These are phyloP conservation scores for Elasticomyces elasticus DNA, from an alignment of 495 filamentous ascomycete species.

Conservation along the genomic window DNA sequence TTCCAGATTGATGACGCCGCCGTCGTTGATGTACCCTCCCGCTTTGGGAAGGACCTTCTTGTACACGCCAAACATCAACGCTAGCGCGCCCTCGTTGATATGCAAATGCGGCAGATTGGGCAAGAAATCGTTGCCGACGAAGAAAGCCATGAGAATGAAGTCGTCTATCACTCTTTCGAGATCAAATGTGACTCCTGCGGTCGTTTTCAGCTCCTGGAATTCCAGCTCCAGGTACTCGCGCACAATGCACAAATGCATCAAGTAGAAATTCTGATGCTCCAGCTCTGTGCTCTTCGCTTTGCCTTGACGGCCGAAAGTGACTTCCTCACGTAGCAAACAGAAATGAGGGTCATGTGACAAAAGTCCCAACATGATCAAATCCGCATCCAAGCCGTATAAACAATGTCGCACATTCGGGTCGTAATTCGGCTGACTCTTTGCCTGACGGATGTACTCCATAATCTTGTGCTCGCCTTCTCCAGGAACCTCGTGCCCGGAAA, in stretches of 20 bases:
- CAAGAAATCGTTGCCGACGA: conserved; percentile 98
- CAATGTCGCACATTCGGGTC: conserved; percentile 95
- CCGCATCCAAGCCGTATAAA: conserved; percentile 93
- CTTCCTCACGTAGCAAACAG: conserved; percentile 91
- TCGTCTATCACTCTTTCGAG: conserved; percentile 97
- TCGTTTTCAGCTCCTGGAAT: conserved; percentile 81
- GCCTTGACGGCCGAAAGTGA: conserved; percentile 83
- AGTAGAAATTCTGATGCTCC: conserved; percentile 97
- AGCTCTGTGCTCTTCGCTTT: conserved; percentile 87
- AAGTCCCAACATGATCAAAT: conserved; percentile 96
- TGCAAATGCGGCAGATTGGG: conserved; percentile 93
- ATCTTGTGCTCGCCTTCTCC: conserved; percentile 99
- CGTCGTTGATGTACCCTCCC: conserved; percentile 93
- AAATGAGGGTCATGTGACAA: conserved; percentile 98
- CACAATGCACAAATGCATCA: conserved; percentile 94
- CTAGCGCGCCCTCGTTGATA: conserved; percentile 95
- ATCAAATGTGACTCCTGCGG: conserved; percentile 59
- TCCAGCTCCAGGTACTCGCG: conserved; percentile 94
- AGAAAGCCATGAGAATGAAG: conserved; percentile 99
- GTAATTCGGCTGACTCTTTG: conserved; percentile 89
- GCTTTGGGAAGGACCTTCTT: conserved; percentile 78
- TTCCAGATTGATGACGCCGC: conserved; percentile 77
- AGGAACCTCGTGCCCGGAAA: conserved; percentile 97
- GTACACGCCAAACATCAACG: conserved; percentile 95
- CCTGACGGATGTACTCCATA: conserved; percentile 97